Evolutionary conservation across 805 yeast species (phyloP), one percentile per base, ranked within the genome.

Genomic region (Cyberlindnera veronae): DNA sequence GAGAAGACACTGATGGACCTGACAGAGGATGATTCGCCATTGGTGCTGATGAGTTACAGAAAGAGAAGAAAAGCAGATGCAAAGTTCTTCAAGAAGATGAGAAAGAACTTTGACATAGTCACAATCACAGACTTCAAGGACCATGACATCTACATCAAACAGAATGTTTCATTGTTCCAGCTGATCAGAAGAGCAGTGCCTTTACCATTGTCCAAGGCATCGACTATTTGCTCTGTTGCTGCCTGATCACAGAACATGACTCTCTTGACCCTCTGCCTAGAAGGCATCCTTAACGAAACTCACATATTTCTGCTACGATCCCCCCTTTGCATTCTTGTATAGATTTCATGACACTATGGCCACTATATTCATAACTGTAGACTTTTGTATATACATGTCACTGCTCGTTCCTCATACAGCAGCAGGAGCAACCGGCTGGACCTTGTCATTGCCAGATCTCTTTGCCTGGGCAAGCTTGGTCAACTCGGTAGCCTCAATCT

Each of bases 401-500:
- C n/a, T n/a, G n/a, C n/a, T n/a, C n/a, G n/a, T n/a, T n/a, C n/a
- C n/a, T n/a, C n/a, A n/a, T n/a, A n/a, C n/a, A n/a, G n/a, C n/a
- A n/a, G n/a, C n/a, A n/a, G n/a, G n/a, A n/a, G n/a, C n/a, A n/a
- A n/a, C n/a, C n/a, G n/a, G n/a, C n/a, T n/a, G n/a, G n/a, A n/a
- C n/a, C n/a, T n/a, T n/a, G n/a, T n/a, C n/a, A n/a, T n/a, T n/a
- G n/a, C 32, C 33, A 2, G 48, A 28, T 12, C 41, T 51, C 37
- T 48, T 46, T 5, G 59, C 57, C 42, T 44, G 45, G 2, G 41
- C 37, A 17, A 55, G 46, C 17, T 45, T 43, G 17, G 95, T 80
- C 49, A 74, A 74, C 56, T 76, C 80, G 23, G 69, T 63, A 12
- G 95, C 96, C 43, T 79, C 77, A 38, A 61, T 66, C 51, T 76